Evolutionary conservation across 2,329 filamentous ascomycete genomes (phyloP), one percentile per base, ranked within the genome.

Genomic region (Nannizzia gypsea): DNA sequence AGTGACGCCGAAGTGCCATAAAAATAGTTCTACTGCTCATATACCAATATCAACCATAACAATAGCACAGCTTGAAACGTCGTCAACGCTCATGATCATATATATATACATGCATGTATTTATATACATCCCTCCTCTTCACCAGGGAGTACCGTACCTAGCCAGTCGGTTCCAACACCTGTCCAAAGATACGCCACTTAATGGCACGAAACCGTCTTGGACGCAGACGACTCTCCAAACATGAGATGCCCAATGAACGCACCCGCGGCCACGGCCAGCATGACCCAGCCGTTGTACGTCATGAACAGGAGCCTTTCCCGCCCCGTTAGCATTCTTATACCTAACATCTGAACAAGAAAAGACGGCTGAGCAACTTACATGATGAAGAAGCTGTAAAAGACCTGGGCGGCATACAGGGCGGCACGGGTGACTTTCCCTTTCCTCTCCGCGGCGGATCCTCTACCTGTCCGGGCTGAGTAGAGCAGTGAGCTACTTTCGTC

Each of bases 261-360:
- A 15, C 93, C 93, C 8, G 95, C 77, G 0, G 88, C 88, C 15
- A 97, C 91, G 2, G 92, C 83, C 65, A 95, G 75, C 93, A 99
- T 99, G 66, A 99, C 85, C 86, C 89, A 95, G 60, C 93, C 93
- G 69, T 99, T 99, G 77, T 99, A 99, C n/a, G 93, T 99, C 93
- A 99, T 99, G 76, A 99, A 99, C 22, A 99, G 77, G 63, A 99
- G 80, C 93, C 92, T 97, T 62, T n/a, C 48, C n/a, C n/a, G 6
- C 36, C 9, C 3, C 15, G 11, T 34, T 3, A 46, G n/a, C 6
- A 22, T 22, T 13, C 15, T 26, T 17, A 34, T 17, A 15, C 28
- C 26, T 59, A 9, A 20, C 3, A 15, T 36, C 17, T 9, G 15
- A 20, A 26, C 44, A 28, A 59, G 28, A 20, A 54, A 13, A n/a